phyloP scores from a whole-genome alignment of 1,284 basidiomycete genomes.

The Cystobasidium sp. region DNA sequence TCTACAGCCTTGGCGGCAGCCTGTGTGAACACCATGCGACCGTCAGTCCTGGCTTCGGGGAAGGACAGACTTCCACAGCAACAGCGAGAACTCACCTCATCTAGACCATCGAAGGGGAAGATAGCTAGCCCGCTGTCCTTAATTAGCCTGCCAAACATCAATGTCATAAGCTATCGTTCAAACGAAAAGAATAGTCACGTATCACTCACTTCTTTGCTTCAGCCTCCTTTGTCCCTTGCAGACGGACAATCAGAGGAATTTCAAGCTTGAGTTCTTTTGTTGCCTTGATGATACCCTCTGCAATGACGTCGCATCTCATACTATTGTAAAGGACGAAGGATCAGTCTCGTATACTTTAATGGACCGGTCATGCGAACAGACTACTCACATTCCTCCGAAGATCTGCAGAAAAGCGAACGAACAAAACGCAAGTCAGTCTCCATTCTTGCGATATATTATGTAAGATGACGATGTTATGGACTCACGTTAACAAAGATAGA shows the following conservation, averaged over 20 bases:
- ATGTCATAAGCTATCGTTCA: constrained; percentile 12
- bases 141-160: constrained; percentile 73
- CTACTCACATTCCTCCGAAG: constrained; percentile 55
- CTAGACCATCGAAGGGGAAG: constrained; percentile 81
- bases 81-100: constrained; percentile 63
- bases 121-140: constrained; percentile 90
- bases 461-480: neutral
- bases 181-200: neutral
- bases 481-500: constrained; percentile 92
- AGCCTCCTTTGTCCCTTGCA: constrained; percentile 95
- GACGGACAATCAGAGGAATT: constrained; percentile 88
- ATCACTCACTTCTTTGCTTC: constrained; percentile 86
- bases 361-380: neutral
- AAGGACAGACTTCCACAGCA: neutral
- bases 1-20: constrained; percentile 43
- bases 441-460: too few species aligned
- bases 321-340: constrained; percentile 72
- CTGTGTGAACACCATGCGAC: neutral
- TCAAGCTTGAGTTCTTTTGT: constrained; percentile 84
- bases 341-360: neutral
- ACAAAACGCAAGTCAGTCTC: neutral
- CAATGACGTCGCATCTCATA: constrained; percentile 87
- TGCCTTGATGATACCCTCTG: constrained; percentile 90
- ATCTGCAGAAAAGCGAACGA: constrained; percentile 43
- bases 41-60: neutral